These are phyloP conservation scores for Lophium mytilinum DNA, from an alignment of 495 filamentous ascomycete species.

Conservation along the genomic window DNA sequence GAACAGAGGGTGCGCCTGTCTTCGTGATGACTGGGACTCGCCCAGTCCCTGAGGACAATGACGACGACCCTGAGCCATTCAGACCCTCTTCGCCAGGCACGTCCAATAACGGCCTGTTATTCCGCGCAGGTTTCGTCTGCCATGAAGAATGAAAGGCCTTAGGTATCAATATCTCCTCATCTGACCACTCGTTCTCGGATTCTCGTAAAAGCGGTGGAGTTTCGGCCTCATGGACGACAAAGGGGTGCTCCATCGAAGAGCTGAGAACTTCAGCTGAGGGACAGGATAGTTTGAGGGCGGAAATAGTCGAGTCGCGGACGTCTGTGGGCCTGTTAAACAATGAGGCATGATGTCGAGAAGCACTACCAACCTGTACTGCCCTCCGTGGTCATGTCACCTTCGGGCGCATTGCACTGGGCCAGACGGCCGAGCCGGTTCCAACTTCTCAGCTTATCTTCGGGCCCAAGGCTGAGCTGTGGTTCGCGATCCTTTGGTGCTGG, in stretches of 20 bases:
- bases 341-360: no score
- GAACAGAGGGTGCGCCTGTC: constrained; percentile 4
- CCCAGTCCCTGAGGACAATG: constrained; percentile 2
- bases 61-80: neutral
- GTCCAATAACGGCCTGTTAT: neutral
- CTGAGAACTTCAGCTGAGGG: constrained; percentile 22
- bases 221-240: constrained; percentile 14
- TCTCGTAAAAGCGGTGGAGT: neutral
- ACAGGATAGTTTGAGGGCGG: constrained; percentile 20
- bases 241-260: constrained; percentile 9
- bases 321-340: neutral
- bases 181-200: constrained; percentile 9
- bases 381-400: no score
- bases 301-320: constrained; percentile 19
- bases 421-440: no score
- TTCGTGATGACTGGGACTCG: neutral
- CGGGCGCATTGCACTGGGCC: no score
- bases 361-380: no score
- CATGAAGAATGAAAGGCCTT: constrained; percentile 9
- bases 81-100: constrained; percentile 2
- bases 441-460: no score
- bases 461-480: no score
- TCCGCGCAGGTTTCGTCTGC: neutral
- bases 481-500: no score
- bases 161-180: constrained; percentile 23